phyloP scores from a whole-genome alignment of 2,329 filamentous ascomycete genomes.

The Fusarium caatingaense region DNA sequence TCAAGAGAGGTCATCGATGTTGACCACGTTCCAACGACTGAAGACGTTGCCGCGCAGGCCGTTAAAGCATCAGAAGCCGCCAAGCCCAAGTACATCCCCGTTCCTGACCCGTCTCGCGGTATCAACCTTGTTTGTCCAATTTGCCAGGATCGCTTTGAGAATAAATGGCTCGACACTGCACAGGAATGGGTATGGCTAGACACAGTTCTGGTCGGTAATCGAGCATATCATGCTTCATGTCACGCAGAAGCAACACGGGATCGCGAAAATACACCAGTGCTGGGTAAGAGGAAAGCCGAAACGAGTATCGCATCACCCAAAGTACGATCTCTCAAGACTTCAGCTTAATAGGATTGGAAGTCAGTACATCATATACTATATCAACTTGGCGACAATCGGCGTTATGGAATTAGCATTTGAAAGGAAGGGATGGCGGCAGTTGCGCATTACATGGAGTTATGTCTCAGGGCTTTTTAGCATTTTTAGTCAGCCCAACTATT shows the following conservation, averaged over 20 bases:
- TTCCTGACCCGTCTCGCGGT: constrained; percentile 80
- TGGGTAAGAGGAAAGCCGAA: constrained; percentile 82
- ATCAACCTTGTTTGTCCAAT: constrained; percentile 88
- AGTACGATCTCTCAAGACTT: constrained; percentile 52
- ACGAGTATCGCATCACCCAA: constrained; percentile 58
- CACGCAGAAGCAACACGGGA: constrained; percentile 83
- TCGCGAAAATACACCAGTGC: constrained; percentile 63
- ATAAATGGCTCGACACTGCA: constrained; percentile 89
- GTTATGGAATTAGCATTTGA: constrained; percentile 34
- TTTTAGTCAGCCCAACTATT: constrained; percentile 9
- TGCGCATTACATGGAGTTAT: constrained; percentile 39
- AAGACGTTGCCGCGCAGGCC: constrained; percentile 50
- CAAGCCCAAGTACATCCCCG: constrained; percentile 79
- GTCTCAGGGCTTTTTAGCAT: constrained; percentile 6
- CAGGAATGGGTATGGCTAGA: constrained; percentile 99
- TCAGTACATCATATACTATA: constrained; percentile 5
- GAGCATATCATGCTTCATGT: constrained; percentile 91
- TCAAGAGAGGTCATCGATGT: constrained; percentile 83
- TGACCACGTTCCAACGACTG: constrained; percentile 55
- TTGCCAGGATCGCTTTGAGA: constrained; percentile 94
- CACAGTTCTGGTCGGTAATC: constrained; percentile 78
- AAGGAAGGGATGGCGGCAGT: constrained; percentile 10
- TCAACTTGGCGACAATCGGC: constrained; percentile 24
- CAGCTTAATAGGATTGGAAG: constrained; percentile 38
- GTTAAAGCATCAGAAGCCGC: constrained; percentile 54